Conservation (phyloP, 805 yeast genomes). For the Spathaspora girioi region DNA sequence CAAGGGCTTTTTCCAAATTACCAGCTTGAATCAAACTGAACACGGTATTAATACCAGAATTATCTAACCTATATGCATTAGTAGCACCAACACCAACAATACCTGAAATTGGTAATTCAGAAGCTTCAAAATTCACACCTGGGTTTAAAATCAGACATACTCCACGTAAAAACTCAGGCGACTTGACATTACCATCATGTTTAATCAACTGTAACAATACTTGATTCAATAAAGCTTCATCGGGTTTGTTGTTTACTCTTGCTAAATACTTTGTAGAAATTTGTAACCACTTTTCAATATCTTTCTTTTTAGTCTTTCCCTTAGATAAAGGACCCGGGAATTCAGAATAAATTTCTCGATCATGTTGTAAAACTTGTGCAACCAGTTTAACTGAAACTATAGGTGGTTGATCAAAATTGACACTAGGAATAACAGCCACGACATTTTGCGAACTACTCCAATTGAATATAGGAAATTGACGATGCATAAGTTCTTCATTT, state of each 20-base stretch:
- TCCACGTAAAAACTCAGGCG: constrained; percentile 23
- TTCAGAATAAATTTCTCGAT: constrained; percentile 23
- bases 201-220: constrained; percentile 24
- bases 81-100: constrained; percentile 17
- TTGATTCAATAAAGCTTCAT: constrained; percentile 29
- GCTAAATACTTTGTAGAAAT: constrained; percentile 16
- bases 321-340: constrained; percentile 70
- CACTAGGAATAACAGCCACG: constrained; percentile 27
- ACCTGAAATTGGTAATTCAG: constrained; percentile 11
- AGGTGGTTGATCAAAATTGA: constrained; percentile 19
- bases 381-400: constrained; percentile 31
- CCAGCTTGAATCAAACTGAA: constrained; percentile 53
- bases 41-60: constrained; percentile 28
- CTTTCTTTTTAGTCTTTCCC: constrained; percentile 58
- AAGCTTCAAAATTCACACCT: constrained; percentile 23
- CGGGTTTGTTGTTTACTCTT: constrained; percentile 4
- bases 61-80: constrained; percentile 41
- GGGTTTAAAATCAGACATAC: constrained; percentile 43
- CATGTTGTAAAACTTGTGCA: constrained; percentile 12
- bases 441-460: constrained; percentile 46
- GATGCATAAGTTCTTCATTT: constrained; percentile 47
- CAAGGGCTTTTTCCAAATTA: constrained; percentile 61
- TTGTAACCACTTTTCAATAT: constrained; percentile 59
- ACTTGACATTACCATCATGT: constrained; percentile 27
- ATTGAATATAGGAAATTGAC: constrained; percentile 74